phyloP scores from a whole-genome alignment of 768 basidiomycete species.

The Mycena kentingensis region DNA sequence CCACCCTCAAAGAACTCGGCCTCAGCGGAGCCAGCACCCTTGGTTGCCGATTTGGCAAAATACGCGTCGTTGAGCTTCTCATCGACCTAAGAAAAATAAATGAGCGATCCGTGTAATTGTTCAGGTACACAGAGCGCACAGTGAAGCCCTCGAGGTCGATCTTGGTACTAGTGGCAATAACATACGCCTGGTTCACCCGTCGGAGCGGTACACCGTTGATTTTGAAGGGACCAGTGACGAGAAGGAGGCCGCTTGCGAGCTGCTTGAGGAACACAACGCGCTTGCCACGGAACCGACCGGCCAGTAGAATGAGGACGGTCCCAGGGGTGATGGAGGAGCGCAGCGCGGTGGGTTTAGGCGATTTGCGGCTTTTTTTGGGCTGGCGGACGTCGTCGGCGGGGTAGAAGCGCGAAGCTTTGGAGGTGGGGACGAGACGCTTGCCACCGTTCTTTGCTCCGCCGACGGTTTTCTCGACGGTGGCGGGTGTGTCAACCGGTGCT shows the following conservation, averaged over 20 bases:
- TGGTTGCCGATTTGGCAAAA: constrained; percentile 79
- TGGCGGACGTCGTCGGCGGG: constrained; percentile 91
- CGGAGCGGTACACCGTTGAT: constrained; percentile 97
- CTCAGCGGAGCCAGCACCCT: constrained; percentile 81
- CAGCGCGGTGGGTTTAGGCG: constrained; percentile 73
- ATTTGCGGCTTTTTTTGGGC: constrained; percentile 92
- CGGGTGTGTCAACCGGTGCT: constrained; percentile 56
- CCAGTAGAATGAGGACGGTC: constrained; percentile 92
- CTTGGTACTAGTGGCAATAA: constrained; percentile 96
- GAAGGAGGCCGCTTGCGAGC: constrained; percentile 84
- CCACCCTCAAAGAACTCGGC: constrained; percentile 96
- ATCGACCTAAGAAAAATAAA: constrained; percentile 56
- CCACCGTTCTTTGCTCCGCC: constrained; percentile 90
- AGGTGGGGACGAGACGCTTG: constrained; percentile 82
- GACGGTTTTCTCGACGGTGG: constrained; percentile 76
- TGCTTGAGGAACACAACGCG: constrained; percentile 98
- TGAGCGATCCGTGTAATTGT: too few species aligned
- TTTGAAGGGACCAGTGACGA: constrained; percentile 98
- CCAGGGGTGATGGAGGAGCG: constrained; percentile 91
- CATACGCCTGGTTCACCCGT: constrained; percentile 98
- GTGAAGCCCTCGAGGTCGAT: constrained; percentile 75
- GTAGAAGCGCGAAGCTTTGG: constrained; percentile 89
- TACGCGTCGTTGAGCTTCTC: constrained; percentile 93
- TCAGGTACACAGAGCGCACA: too few species aligned
- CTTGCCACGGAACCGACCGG: constrained; percentile 97